Evolutionary conservation across 257 asterid genomes (phyloP).

Genomic region (Solanum piurae): DNA sequence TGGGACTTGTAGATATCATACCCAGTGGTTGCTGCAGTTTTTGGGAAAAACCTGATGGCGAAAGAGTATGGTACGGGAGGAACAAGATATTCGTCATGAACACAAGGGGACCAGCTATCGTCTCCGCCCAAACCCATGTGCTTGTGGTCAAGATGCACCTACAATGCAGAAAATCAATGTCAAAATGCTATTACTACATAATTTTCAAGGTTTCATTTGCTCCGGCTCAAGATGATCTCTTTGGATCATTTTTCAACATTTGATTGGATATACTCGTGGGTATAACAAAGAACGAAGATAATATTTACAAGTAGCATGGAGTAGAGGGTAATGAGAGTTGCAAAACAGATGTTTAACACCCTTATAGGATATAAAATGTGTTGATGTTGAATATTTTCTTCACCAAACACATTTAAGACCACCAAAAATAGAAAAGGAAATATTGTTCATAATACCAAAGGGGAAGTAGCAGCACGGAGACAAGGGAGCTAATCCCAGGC

Average conservation of each 20-base stretch:
- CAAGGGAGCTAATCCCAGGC: background rate
- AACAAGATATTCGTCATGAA: constrained; percentile 67
- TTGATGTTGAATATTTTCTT: background rate
- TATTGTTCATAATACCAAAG: background rate
- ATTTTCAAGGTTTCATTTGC: background rate
- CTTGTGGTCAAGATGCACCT: constrained; percentile 98
- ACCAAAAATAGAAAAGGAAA: background rate
- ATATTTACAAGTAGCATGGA: background rate
- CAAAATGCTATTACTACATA: background rate
- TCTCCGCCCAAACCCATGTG: constrained; percentile 97
- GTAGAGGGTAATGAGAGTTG: background rate
- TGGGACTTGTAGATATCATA: constrained; percentile 45
- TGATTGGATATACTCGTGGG: background rate
- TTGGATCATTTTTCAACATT: background rate
- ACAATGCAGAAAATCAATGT: background rate
- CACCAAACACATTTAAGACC: background rate
- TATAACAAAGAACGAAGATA: background rate
- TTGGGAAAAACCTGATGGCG: constrained; percentile 55
- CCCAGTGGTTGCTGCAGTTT: constrained; percentile 38
- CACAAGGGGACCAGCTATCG: constrained; percentile 96
- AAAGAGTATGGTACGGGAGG: constrained; percentile 68
- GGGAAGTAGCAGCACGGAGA: background rate
- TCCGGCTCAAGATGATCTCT: background rate
- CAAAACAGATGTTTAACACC: background rate
- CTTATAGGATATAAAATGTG: background rate